Percentiles rank a stretch among this genome's conserved stretches.
These are phyloP conservation scores for Inonotus obliquus DNA, from an alignment of 1,284 basidiomycete species.

Conservation along the genomic window DNA sequence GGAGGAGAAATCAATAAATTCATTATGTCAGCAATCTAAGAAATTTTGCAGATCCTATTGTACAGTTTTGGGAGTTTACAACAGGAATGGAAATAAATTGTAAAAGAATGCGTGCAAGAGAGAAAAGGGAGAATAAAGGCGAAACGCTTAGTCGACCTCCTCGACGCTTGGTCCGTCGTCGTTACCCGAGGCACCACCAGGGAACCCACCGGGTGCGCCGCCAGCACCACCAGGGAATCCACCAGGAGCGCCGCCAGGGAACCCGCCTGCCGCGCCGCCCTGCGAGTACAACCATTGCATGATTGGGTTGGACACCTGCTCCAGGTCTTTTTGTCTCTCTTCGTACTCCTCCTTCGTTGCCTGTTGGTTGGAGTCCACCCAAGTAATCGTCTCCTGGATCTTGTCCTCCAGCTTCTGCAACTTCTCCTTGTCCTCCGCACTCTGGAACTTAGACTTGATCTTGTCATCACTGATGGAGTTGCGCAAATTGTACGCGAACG, in stretches of 20 bases:
- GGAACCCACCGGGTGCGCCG: slow-evolving; percentile 41
- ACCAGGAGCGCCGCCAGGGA: slow-evolving; percentile 44
- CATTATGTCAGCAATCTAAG: slow-evolving; percentile 12
- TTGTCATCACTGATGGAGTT: slow-evolving; percentile 87
- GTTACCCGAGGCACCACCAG: slow-evolving; percentile 45
- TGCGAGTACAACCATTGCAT: slow-evolving; percentile 91
- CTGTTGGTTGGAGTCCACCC: slow-evolving; percentile 89
- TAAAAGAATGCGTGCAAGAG: background rate
- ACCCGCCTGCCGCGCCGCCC: slow-evolving; percentile 42
- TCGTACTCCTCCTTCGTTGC: slow-evolving; percentile 96
- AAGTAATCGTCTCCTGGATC: slow-evolving; percentile 83
- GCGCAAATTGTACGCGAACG: slow-evolving; percentile 95
- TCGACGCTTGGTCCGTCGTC: slow-evolving; percentile 87
- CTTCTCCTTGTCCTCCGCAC: slow-evolving; percentile 78
- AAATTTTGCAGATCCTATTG: slow-evolving; percentile 2
- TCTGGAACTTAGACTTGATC: slow-evolving; percentile 83
- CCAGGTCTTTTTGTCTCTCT: slow-evolving; percentile 93
- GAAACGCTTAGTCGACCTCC: slow-evolving; percentile 67
- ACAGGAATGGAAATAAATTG: background rate
- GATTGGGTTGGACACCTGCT: slow-evolving; percentile 87
- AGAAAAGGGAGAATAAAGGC: background rate
- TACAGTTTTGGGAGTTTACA: slow-evolving; percentile 5
- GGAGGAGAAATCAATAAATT: background rate
- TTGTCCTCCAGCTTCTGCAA: slow-evolving; percentile 79
- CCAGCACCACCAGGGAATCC: slow-evolving; percentile 38